Base-by-base conservation (phyloP, 306 rosid species). In the Trifolium dubium region DNA sequence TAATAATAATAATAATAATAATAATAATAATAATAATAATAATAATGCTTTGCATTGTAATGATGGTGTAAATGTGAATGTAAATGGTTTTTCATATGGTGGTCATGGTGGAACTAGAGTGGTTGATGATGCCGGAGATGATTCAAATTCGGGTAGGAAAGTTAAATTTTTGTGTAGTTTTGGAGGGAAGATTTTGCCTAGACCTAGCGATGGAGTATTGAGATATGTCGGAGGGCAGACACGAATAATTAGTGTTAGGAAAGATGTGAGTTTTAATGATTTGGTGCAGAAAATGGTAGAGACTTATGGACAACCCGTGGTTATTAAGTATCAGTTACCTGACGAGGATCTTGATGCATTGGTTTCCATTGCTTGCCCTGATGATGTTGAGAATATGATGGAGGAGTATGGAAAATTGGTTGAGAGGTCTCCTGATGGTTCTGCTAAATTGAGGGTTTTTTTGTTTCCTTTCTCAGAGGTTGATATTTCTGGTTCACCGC, bases 181-280 rank as follows among this genome's bases (percentile, higher is more conserved):
- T 43, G 90, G 97, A 4, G 98, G 97, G 65, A 93, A 71, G 93
- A 89, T 91, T 66, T 75, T 89, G 63, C 97, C 97, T 41, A 88
- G 97, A 78, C 97, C 96, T 23, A 90, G 92, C 34, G 98, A 93
- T 78, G 93, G 93, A 56, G 71, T 84, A 88, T 66, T 93, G 88
- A 93, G 98, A 77, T 93, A 93, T 76, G 97, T 93, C 64, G 97
- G 98, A 66, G 98, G 98, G n/a, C 92, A 85, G 72, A 91, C 98
- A 1, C 82, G 92, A 83, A 91, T 93, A 72, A 86, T 91, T 64
- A 86, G 97, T 83, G 88, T 91, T 44, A 83, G 77, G 72, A 84
- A 86, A 83, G 92, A 91, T 51, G 88, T 88, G 79, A 84, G 83
- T 79, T 83, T 85, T 79, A 69, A 64, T 61, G 92, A 91, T 79